A percentile compares a stretch with the other conserved stretches of the same genome.
These are phyloP conservation scores for Medicago ruthenica DNA, from an alignment of 306 rosid species.

Conservation along the genomic window DNA sequence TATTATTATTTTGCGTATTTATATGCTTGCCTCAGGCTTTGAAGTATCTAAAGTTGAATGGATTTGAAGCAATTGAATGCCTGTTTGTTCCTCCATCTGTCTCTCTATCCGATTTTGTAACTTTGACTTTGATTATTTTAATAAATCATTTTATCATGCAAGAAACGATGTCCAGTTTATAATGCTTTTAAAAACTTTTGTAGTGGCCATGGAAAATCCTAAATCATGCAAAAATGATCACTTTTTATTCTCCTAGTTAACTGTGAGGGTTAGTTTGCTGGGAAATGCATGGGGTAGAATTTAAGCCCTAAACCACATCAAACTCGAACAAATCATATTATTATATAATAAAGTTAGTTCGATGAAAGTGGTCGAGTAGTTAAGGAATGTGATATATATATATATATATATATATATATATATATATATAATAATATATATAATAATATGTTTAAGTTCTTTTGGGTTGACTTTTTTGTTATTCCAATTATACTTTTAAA, in stretches of 20 bases:
- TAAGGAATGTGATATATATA: too few relatives aligned
- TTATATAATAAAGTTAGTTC: too few relatives aligned
- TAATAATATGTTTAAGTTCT: too few relatives aligned
- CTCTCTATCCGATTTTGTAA: not conserved
- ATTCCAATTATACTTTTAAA: too few relatives aligned
- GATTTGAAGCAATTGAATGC: conserved; percentile 13
- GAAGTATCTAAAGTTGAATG: not conserved
- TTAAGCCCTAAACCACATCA: not conserved
- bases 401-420: too few relatives aligned
- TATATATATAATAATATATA: too few relatives aligned
- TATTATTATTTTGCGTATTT: not conserved
- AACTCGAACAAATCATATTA: not conserved
- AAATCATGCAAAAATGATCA: not conserved
- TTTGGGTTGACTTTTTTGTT: too few relatives aligned
- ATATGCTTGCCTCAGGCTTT: not conserved
- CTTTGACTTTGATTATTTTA: conserved; percentile 10
- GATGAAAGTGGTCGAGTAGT: too few relatives aligned
- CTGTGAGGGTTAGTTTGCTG: not conserved
- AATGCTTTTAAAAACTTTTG: not conserved
- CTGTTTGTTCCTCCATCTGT: not conserved
- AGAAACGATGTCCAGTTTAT: not conserved
- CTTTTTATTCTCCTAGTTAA: not conserved
- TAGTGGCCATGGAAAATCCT: not conserved
- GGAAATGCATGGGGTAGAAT: not conserved
- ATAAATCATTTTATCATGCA: not conserved